These are phyloP conservation scores for Cronartium quercuum DNA, from an alignment of 1,284 basidiomycete genomes.

Conservation along the genomic window DNA sequence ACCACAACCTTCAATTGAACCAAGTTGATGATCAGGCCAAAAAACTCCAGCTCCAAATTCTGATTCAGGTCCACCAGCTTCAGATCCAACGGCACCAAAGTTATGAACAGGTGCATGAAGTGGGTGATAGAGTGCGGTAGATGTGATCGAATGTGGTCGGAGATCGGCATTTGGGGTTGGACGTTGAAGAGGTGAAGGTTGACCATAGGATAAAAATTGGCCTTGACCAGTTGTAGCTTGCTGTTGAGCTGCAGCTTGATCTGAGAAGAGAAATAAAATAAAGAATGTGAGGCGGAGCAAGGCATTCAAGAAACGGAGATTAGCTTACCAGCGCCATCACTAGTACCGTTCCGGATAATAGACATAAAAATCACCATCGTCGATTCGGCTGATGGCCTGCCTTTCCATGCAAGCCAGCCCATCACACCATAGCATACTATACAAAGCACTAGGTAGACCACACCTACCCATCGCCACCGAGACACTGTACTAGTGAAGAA, in stretches of 20 bases:
- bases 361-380: conserved; percentile 31
- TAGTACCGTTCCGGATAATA: conserved; percentile 11
- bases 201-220: no score
- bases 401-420: conserved; percentile 14
- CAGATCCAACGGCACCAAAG: not conserved
- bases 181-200: no score
- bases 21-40: not conserved
- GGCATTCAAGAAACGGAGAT: no score
- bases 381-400: conserved; percentile 9
- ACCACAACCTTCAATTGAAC: not conserved
- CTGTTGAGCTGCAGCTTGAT: no score
- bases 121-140: no score
- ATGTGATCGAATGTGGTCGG: no score
- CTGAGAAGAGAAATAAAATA: no score
- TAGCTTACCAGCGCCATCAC: not conserved
- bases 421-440: not conserved
- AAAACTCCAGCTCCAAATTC: not conserved
- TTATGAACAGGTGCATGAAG: no score
- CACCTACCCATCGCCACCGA: not conserved
- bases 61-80: not conserved
- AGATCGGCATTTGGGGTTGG: no score
- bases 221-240: no score
- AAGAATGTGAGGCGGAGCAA: no score
- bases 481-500: not conserved
- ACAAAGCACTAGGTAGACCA: not conserved